Evolutionary conservation across 345 rosid species (phyloP).

Genomic region (Orychophragmus violaceus): DNA sequence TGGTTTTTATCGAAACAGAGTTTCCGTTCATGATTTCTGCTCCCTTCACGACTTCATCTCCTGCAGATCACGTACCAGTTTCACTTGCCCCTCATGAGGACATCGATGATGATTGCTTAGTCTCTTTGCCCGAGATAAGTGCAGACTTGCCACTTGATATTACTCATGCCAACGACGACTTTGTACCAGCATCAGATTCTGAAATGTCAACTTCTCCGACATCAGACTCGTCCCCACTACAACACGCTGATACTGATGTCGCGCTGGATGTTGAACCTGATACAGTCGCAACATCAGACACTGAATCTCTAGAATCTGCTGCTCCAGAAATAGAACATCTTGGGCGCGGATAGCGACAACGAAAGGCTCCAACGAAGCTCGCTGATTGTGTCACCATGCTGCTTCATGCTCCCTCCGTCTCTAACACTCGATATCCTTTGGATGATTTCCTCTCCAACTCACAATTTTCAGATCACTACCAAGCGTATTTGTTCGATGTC

Average conservation of each 20-base stretch:
- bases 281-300: too few species aligned
- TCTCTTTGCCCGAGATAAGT: too few species aligned
- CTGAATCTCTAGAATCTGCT: too few species aligned
- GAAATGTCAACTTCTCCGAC: too few species aligned
- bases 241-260: too few species aligned
- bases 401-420: background rate
- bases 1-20: background rate
- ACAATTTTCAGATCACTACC: background rate
- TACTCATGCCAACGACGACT: too few species aligned
- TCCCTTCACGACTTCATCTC: too few species aligned
- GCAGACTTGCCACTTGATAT: too few species aligned
- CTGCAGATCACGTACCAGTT: background rate
- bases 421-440: background rate
- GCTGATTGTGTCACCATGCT: background rate
- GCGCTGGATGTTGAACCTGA: too few species aligned
- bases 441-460: background rate
- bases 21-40: background rate
- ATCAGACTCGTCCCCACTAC: too few species aligned
- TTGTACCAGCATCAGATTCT: too few species aligned
- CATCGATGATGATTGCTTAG: background rate
- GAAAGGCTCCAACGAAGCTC: background rate
- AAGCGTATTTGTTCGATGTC: background rate
- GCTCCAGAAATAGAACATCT: background rate
- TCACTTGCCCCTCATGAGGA: background rate
- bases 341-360: background rate